Base-by-base conservation (phyloP, 2,329 filamentous ascomycete species). In the Penicillium hordei region DNA sequence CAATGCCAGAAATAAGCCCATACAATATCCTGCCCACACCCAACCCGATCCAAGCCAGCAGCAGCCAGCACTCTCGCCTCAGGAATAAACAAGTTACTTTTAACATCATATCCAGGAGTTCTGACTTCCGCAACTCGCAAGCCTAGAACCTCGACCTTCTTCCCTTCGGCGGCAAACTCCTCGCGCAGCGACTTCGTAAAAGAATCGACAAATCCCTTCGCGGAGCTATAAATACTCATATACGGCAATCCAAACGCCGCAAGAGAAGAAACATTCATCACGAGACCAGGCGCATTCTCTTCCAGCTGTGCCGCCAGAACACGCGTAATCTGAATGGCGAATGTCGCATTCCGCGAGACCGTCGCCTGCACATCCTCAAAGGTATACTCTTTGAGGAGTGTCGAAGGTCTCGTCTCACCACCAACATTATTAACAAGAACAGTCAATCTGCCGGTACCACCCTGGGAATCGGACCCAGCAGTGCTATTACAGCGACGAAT, bases 371-470 rank as follows among this genome's bases (percentile, higher is more conserved):
- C 69, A 33, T 79, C 71, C 0, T 70, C 63, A 17, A 70, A 65
- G 0, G 72, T 68, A 12, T 71, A 70, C 2, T 75, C 66, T 13
- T 74, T 67, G 5, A 83, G 66, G 2, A 72, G 61, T 4, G 66
- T 67, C 56, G 74, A 81, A 19, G 63, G 61, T 15, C 42, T 60
- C 59, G 4, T 71, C 68, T 55, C 71, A 51, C 80, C 80, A 21
- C 83, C 83, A 0, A 83, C 79, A 67, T 86, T 86, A 70, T 86
- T 86, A 64, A 86, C 69, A 25, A 86, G 71, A 2, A 86, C 70
- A 1, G 79, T 83, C 33, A 87, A 70, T 9, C 23, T 36, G 8
- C 58, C 36, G 10, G 23, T 15, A 12, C 13, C 27, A 15, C 8
- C 4, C 12, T 17, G 4, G 29, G 44, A 21, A 23, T 15, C 19